Conservation (phyloP, 1,139 yeast species). For the Yamadazyma trypodendri region DNA sequence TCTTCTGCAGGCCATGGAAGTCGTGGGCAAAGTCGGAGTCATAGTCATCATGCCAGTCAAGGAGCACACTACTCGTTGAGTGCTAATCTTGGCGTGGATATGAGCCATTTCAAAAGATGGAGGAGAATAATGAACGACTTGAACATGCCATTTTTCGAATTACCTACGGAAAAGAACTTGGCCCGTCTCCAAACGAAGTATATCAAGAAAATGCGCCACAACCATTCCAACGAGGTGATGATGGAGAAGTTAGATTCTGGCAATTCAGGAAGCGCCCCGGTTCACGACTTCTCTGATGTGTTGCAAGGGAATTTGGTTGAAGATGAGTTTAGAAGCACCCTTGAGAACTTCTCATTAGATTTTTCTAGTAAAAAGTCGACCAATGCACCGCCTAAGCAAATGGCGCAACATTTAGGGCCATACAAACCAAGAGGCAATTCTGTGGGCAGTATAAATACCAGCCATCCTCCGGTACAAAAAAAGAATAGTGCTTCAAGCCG, state of each 20-base stretch:
- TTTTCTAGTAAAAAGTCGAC: slow-evolving; percentile 10
- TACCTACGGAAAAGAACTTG: slow-evolving; percentile 41
- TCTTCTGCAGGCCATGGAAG: not conserved
- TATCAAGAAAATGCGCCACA: slow-evolving; percentile 16
- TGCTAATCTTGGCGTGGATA: slow-evolving; percentile 16
- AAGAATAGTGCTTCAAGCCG: slow-evolving; percentile 13
- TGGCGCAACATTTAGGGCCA: not conserved
- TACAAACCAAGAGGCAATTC: slow-evolving; percentile 3
- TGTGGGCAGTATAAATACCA: slow-evolving; percentile 4
- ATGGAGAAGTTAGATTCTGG: slow-evolving; percentile 5
- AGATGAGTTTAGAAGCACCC: slow-evolving; percentile 28
- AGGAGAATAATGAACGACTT: slow-evolving; percentile 34
- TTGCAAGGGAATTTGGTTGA: slow-evolving; percentile 30
- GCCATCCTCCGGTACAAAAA: slow-evolving; percentile 5
- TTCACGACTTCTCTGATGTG: slow-evolving; percentile 41
- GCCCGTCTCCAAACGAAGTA: slow-evolving; percentile 26
- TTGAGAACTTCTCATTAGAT: slow-evolving; percentile 34
- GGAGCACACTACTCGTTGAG: slow-evolving; percentile 12
- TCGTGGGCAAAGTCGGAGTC: not conserved
- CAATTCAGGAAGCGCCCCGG: not conserved
- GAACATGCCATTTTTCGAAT: slow-evolving; percentile 40
- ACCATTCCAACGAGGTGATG: slow-evolving; percentile 1
- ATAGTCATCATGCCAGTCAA: not conserved
- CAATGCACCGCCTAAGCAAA: too few species aligned
- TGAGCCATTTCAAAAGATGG: slow-evolving; percentile 15